Conservation (phyloP, 345 rosid species). For the Bruguiera gymnorhiza region DNA sequence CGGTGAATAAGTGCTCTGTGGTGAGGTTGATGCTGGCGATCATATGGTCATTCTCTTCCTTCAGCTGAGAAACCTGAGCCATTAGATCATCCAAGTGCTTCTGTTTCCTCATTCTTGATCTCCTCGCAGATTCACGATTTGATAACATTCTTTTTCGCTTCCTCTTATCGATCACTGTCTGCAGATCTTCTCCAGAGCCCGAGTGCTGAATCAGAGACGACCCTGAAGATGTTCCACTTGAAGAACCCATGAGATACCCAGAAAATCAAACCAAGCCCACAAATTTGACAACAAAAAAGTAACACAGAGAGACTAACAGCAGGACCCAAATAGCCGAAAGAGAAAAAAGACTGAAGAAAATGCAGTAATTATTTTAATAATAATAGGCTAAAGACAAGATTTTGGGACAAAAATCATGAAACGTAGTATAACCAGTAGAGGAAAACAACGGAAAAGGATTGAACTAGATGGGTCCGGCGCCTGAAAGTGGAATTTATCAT, state of each 20-base stretch:
- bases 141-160: constrained; percentile 57
- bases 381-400: constrained; percentile 12
- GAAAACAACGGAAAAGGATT: constrained; percentile 98
- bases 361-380: constrained; percentile 2
- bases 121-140: constrained; percentile 62
- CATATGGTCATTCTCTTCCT: constrained; percentile 58
- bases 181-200: constrained; percentile 59
- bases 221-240: constrained; percentile 63
- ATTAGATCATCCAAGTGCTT: constrained; percentile 54
- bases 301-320: constrained; percentile 24
- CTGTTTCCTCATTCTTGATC: constrained; percentile 63
- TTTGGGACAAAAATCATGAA: constrained; percentile 49
- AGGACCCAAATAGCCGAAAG: constrained; percentile 34
- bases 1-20: constrained; percentile 45
- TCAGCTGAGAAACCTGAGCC: constrained; percentile 50
- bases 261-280: not conserved
- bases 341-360: constrained; percentile 6
- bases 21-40: constrained; percentile 51
- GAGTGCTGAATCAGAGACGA: constrained; percentile 54
- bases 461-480: constrained; percentile 96
- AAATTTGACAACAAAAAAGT: constrained; percentile 1
- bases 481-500: constrained; percentile 80
- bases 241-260: constrained; percentile 53
- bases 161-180: constrained; percentile 45
- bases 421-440: constrained; percentile 98